Evolutionary conservation across 495 filamentous ascomycete genomes (phyloP).

Genomic region (Penicillium coffeae): DNA sequence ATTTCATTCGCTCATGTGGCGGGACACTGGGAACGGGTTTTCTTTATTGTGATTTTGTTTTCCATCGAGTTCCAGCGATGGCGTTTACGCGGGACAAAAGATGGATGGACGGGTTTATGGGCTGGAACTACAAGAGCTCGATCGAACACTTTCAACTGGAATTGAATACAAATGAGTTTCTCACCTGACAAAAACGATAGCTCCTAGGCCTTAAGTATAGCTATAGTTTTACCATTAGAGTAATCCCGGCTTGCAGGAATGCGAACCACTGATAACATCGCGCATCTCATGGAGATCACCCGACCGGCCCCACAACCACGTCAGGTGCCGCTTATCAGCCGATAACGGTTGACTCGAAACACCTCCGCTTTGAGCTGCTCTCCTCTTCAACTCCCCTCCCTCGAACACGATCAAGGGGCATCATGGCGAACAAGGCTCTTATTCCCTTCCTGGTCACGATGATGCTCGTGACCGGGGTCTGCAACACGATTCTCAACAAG

Average conservation of each 20-base stretch:
- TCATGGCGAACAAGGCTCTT: conserved; percentile 56
- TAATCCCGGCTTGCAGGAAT: background rate
- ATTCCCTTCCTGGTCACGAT: conserved; percentile 83
- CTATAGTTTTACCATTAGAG: too few species aligned
- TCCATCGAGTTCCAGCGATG: conserved; percentile 28
- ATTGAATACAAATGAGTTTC: background rate
- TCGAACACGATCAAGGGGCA: conserved; percentile 4
- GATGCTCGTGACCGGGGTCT: conserved; percentile 91
- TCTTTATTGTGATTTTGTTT: conserved; percentile 13
- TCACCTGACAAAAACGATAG: background rate
- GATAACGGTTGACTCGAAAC: conserved; percentile 5
- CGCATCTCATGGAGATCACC: background rate
- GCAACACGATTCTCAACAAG: conserved; percentile 95
- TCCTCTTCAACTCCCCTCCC: conserved; percentile 7
- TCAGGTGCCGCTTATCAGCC: conserved; percentile 18
- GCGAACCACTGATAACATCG: background rate
- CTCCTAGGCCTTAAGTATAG: background rate
- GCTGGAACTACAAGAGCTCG: too few species aligned
- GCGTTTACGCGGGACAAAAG: conserved; percentile 32
- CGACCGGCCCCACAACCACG: conserved; percentile 5
- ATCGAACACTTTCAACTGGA: background rate
- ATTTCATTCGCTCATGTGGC: conserved; percentile 3
- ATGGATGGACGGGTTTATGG: conserved; percentile 10
- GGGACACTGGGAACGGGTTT: background rate
- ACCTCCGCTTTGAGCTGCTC: conserved; percentile 19